A percentile compares a stretch with the other conserved stretches of the same genome.
Evolutionary conservation across 2,329 filamentous ascomycete species (phyloP).

Genomic region (Arthrobotrys conoides): DNA sequence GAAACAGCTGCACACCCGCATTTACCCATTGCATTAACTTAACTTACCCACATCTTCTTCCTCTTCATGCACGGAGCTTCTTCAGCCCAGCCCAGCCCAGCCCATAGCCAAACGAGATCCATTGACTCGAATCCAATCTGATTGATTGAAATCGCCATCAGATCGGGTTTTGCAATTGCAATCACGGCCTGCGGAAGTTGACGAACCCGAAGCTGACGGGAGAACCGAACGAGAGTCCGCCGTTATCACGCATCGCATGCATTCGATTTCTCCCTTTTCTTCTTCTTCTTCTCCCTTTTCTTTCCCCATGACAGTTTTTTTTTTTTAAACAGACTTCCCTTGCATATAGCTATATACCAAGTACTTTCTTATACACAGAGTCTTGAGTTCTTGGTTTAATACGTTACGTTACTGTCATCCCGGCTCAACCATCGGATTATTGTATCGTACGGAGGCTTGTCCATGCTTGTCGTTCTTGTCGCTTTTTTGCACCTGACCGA

Average conservation of each 20-base stretch:
- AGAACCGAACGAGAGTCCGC: not conserved
- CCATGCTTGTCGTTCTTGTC: constrained; percentile 41
- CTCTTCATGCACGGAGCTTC: constrained; percentile 10
- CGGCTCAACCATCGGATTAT: constrained; percentile 19
- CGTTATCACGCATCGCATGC: too few species aligned
- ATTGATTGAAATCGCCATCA: not conserved
- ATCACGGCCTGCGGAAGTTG: constrained; percentile 55
- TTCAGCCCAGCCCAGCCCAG: not conserved
- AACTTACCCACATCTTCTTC: too few species aligned
- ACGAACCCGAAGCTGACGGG: constrained; percentile 51
- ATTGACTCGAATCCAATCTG: not conserved
- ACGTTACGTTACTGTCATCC: not conserved
- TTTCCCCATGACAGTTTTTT: not conserved
- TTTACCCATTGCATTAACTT: constrained; percentile 30
- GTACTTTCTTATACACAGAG: not conserved
- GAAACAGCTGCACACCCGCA: constrained; percentile 59
- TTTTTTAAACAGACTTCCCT: too few species aligned
- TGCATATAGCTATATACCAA: too few species aligned
- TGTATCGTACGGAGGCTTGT: constrained; percentile 13
- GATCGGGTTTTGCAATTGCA: too few species aligned
- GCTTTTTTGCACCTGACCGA: constrained; percentile 35
- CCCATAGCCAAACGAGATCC: not conserved
- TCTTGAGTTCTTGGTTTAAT: not conserved
- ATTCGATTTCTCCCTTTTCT: not conserved
- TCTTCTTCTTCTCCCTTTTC: not conserved